Percentiles rank a stretch among this genome's conserved stretches.
These are phyloP conservation scores for Corymbia citriodora DNA, from an alignment of 441 rosid genomes.

Conservation along the genomic window DNA sequence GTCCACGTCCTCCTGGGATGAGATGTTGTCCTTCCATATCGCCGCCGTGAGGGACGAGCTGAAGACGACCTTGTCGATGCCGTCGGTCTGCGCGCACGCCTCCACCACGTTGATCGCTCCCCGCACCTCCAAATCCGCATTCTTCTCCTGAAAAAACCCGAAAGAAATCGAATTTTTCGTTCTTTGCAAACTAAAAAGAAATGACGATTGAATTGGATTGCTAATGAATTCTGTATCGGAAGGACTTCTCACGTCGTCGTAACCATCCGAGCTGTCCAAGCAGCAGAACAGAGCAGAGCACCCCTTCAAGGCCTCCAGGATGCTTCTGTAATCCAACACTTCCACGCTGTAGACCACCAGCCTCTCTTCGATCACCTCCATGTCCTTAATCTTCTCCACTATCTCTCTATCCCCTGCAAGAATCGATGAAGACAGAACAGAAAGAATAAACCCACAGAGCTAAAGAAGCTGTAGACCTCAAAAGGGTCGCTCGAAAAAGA, in stretches of 20 bases:
- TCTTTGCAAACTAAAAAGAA: background rate
- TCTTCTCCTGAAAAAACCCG: constrained; percentile 31
- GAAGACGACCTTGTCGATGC: constrained; percentile 55
- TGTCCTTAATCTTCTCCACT: constrained; percentile 43
- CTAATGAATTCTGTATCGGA: background rate
- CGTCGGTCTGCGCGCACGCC: constrained; percentile 79
- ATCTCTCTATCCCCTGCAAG: constrained; percentile 43
- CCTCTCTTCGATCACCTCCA: constrained; percentile 47
- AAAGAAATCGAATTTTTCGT: background rate
- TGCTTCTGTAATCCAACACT: constrained; percentile 63
- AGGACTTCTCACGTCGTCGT: constrained; percentile 41
- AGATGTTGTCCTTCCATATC: constrained; percentile 69
- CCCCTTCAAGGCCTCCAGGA: constrained; percentile 50
- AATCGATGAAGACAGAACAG: background rate
- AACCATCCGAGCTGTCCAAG: constrained; percentile 57
- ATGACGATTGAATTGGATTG: background rate
- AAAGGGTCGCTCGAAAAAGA: background rate
- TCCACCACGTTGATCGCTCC: constrained; percentile 85
- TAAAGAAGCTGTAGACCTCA: background rate
- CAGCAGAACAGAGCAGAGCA: constrained; percentile 68
- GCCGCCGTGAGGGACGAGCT: constrained; percentile 79
- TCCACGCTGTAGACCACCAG: constrained; percentile 44
- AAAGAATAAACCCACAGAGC: fast-evolving
- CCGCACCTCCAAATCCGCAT: constrained; percentile 68
- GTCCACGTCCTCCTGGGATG: constrained; percentile 57